Evolutionary conservation across 257 asterid species (phyloP).

Genomic region (Solanum medicagineum): DNA sequence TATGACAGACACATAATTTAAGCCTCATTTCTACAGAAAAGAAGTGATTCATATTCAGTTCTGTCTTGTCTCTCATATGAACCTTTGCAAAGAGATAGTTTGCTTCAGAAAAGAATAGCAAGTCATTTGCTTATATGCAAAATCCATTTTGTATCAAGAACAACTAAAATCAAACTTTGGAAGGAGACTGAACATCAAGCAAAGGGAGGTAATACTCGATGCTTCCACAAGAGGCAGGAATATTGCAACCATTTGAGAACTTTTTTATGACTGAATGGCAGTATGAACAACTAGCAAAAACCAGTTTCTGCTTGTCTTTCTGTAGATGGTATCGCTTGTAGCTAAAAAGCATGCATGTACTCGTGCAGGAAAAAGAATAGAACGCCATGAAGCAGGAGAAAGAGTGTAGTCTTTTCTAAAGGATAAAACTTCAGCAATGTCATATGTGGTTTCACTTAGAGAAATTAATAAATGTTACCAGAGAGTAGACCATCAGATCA

Average conservation of each 20-base stretch:
- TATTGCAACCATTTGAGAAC: not conserved
- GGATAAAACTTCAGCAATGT: not conserved
- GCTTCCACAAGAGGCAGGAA: not conserved
- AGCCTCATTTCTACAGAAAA: not conserved
- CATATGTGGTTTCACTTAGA: not conserved
- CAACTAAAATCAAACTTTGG: not conserved
- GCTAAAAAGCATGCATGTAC: not conserved
- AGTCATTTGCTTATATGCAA: not conserved
- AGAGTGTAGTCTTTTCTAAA: not conserved
- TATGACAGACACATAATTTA: not conserved
- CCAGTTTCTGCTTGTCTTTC: not conserved
- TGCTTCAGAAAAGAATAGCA: not conserved
- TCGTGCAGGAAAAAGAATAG: not conserved
- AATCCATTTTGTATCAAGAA: not conserved
- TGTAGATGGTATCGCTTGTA: not conserved
- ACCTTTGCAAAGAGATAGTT: not conserved
- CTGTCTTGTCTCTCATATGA: not conserved
- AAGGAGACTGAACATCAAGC: not conserved
- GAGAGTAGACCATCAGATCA: not conserved
- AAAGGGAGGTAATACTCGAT: not conserved
- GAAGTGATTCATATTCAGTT: not conserved
- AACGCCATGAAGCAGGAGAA: not conserved
- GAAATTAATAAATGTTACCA: not conserved
- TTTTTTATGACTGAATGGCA: not conserved
- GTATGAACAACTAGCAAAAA: not conserved